Percentiles rank a stretch among this genome's conserved stretches.
Conservation (phyloP, 2,329 filamentous ascomycete genomes). For the Thermomyces lanuginosus region DNA sequence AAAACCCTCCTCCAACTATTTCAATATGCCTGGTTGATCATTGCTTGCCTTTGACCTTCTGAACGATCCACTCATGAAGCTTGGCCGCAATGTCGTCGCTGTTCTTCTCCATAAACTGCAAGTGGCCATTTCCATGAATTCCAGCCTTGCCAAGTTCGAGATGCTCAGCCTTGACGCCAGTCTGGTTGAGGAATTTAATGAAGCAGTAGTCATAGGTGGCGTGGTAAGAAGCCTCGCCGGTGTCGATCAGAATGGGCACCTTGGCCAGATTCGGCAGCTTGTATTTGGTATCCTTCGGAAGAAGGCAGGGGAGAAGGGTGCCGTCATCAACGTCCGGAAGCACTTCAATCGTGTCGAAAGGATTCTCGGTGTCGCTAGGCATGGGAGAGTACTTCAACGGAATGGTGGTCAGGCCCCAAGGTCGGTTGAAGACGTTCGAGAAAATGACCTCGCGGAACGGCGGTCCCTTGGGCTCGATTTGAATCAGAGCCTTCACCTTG, state of each 20-base stretch:
- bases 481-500: slow-evolving; percentile 2
- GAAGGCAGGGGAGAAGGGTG: neutral
- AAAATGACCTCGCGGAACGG: slow-evolving; percentile 1
- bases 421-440: neutral
- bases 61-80: neutral
- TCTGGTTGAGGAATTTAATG: slow-evolving; percentile 1
- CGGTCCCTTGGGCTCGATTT: slow-evolving; percentile 1
- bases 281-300: neutral
- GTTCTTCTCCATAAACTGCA: slow-evolving; percentile 3
- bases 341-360: neutral
- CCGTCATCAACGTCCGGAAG: neutral
- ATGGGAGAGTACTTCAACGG: neutral
- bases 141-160: slow-evolving; percentile 1
- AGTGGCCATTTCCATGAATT: slow-evolving; percentile 2
- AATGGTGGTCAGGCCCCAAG: slow-evolving; percentile 1
- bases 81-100: slow-evolving; percentile 1
- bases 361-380: neutral
- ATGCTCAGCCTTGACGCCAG: slow-evolving; percentile 1
- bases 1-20: no score
- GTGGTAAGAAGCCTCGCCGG: slow-evolving; percentile 1
- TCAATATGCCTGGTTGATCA: no score
- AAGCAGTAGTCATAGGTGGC: slow-evolving; percentile 1
- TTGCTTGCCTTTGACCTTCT: no score
- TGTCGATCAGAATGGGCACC: slow-evolving; percentile 1
- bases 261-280: slow-evolving; percentile 1